Base-by-base conservation (phyloP, 2,329 filamentous ascomycete species). In the Phaeosphaeriaceae sp. region DNA sequence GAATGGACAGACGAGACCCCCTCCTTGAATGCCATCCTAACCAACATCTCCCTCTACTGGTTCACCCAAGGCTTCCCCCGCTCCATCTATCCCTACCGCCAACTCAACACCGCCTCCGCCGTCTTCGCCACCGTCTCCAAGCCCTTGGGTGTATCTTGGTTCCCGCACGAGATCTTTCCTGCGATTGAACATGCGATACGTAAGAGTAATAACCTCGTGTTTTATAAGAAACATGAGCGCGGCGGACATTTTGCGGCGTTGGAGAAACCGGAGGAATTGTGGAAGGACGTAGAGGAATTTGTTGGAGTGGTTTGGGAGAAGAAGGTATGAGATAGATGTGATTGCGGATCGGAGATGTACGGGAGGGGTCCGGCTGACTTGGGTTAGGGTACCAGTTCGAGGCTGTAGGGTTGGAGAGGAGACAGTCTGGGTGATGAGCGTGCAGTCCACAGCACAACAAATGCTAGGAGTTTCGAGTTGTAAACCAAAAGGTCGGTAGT, bases 171-270 rank as follows among this genome's bases (percentile, higher is more conserved):
- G 62, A 44, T 83, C 1, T 54, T 72, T 6, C 78, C 77, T 0
- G 73, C 72, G 15, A 75, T 81, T 24, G 75, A 73, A 58, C 68
- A 69, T 53, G 77, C 75, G 66, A 65, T 78, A 9, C 75, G 73
- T 44, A 74, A 72, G 54, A 72, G 75, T 2, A 75, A 69, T 0
- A 75, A 81, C 42, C 55, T 83, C 20, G 77, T 80, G 3, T 71
- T 64, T 13, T 79, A 76, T 21, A 68, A 55, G 21, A 62, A 73
- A 48, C 81, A 82, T 66, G 72, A 77, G 40, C 62, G 69, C 66
- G 85, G 85, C 17, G 85, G 85, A 0, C 85, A 87, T 70, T 87
- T 87, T 63, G 84, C 85, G 5, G 79, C 79, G 1, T 55, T 85
- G 54, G 82, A 85, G 65, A 62, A 70, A 44, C 82, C 82, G 1